Conservation (phyloP, 805 yeast species). For the Yarrowia keelungensis region DNA sequence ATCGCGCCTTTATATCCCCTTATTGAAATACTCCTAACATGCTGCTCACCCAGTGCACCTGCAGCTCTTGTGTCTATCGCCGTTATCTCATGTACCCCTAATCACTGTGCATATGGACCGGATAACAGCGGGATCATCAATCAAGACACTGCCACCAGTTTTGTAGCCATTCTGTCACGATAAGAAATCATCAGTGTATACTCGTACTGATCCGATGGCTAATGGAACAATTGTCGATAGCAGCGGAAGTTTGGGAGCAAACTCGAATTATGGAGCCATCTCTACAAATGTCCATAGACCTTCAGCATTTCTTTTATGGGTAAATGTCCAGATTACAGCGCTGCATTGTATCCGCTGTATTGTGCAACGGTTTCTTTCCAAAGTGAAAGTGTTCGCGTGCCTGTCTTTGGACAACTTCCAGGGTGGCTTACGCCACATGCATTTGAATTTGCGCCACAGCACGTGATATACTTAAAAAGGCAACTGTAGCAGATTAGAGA, state of each 20-base stretch:
- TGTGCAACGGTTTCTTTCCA: neutral
- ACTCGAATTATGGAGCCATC: too few species aligned
- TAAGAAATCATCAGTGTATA: neutral
- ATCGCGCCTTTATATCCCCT: neutral
- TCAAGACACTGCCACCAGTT: neutral
- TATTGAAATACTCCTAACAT: too few species aligned
- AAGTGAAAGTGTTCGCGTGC: neutral
- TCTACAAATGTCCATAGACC: too few species aligned
- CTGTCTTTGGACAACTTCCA: neutral
- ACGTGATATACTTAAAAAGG: constrained; percentile 1
- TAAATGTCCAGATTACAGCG: neutral
- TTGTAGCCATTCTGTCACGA: neutral
- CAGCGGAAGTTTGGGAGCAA: neutral
- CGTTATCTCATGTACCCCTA: constrained; percentile 29
- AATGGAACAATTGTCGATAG: neutral
- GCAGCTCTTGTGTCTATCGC: constrained; percentile 16
- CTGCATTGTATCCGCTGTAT: neutral
- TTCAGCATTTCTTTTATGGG: too few species aligned
- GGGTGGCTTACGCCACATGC: constrained; percentile 31
- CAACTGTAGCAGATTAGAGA: too few species aligned
- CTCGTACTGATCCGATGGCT: neutral
- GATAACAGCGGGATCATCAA: neutral
- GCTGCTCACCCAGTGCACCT: neutral
- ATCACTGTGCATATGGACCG: neutral
- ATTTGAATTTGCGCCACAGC: constrained; percentile 33